Conservation (phyloP, 1,284 basidiomycete genomes). For the Boletus semigastroideus region DNA sequence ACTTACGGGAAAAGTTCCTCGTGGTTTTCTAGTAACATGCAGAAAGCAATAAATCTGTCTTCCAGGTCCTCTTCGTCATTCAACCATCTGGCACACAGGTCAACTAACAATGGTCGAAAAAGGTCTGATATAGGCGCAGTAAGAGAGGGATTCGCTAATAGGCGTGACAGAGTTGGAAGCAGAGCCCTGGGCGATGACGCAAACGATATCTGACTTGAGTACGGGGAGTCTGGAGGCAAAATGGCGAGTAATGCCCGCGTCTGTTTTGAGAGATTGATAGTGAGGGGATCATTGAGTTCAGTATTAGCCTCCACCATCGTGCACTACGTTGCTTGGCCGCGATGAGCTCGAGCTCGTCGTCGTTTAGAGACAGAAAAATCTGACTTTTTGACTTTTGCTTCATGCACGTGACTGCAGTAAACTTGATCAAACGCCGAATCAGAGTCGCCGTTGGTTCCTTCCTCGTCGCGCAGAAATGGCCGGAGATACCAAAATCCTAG, state of each 20-base stretch:
- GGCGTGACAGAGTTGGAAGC: constrained; percentile 47
- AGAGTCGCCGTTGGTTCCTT: not conserved
- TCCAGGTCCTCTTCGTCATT: constrained; percentile 47
- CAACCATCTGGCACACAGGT: constrained; percentile 73
- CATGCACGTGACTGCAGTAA: constrained; percentile 23
- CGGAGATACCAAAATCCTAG: constrained; percentile 22
- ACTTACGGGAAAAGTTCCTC: constrained; percentile 77
- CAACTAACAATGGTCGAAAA: constrained; percentile 68
- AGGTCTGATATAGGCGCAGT: constrained; percentile 55
- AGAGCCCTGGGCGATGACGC: constrained; percentile 39
- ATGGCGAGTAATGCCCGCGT: constrained; percentile 42
- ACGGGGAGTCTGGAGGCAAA: constrained; percentile 38
- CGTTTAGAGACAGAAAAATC: constrained; percentile 4
- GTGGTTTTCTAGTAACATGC: constrained; percentile 62
- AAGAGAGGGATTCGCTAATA: constrained; percentile 50
- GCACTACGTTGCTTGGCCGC: not conserved
- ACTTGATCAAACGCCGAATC: too few relatives aligned
- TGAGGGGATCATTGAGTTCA: constrained; percentile 40
- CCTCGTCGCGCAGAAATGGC: constrained; percentile 20
- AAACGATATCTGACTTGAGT: constrained; percentile 37
- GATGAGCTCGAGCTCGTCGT: constrained; percentile 3
- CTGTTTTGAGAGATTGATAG: constrained; percentile 55
- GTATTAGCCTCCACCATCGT: constrained; percentile 14
- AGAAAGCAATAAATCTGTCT: constrained; percentile 60
- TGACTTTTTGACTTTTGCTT: not conserved